Conservation (phyloP, 192 early-diverging fungal genomes). For the Linderina pennispora region DNA sequence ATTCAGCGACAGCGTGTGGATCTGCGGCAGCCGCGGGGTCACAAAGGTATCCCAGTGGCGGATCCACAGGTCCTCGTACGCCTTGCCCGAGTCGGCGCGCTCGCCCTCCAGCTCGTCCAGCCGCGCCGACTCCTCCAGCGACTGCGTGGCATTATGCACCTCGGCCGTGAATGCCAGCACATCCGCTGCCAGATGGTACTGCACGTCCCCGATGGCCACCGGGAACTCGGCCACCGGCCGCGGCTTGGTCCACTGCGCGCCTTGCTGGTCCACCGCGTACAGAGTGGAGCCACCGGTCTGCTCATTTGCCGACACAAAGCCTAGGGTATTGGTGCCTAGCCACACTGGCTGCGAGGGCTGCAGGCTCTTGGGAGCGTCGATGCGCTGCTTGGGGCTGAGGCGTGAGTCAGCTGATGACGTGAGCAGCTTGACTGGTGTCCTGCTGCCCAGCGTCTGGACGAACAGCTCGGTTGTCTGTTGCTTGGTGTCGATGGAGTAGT, state of each 20-base stretch:
- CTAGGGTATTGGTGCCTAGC: conserved; percentile 29
- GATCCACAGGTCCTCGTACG: conserved; percentile 69
- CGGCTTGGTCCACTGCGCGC: conserved; percentile 35
- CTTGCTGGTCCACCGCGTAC: conserved; percentile 44
- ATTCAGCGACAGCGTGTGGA: conserved; percentile 49
- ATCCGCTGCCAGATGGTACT: conserved; percentile 48
- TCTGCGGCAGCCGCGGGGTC: conserved; percentile 55
- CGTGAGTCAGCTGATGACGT: conserved; percentile 20
- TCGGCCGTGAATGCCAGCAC: conserved; percentile 62
- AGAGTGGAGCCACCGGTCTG: conserved; percentile 30
- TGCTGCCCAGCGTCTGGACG: conserved; percentile 15
- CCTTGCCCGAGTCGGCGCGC: conserved; percentile 54
- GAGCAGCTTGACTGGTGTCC: conserved; percentile 2
- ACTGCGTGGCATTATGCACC: conserved; percentile 53
- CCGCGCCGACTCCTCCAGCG: conserved; percentile 51
- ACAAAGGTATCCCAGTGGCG: conserved; percentile 76
- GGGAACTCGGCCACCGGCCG: conserved; percentile 33
- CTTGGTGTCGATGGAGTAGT: conserved; percentile 52
- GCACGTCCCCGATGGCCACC: conserved; percentile 52
- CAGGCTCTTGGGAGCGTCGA: background rate
- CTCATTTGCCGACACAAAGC: conserved; percentile 25
- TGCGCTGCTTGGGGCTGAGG: conserved; percentile 7
- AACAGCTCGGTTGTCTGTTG: conserved; percentile 47
- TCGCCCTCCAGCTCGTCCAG: conserved; percentile 43
- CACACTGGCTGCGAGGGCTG: conserved; percentile 42